Percentiles rank a stretch among this genome's conserved stretches.
Conservation (phyloP, 768 basidiomycete species). For the Kondoa subrosea region DNA sequence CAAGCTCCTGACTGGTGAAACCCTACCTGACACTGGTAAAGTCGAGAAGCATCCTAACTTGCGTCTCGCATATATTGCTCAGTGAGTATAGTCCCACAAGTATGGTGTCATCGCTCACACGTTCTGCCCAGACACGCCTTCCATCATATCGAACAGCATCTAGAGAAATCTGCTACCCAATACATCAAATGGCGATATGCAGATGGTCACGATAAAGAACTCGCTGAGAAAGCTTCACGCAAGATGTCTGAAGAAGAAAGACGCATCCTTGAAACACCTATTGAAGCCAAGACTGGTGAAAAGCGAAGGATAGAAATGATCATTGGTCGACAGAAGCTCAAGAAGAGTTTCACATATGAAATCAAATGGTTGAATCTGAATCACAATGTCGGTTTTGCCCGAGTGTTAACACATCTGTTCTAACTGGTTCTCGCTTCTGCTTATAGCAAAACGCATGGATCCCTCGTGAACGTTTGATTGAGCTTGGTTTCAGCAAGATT, state of each 20-base stretch:
- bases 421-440: constrained; percentile 41
- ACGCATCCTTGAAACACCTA: constrained; percentile 58
- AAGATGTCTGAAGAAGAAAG: constrained; percentile 77
- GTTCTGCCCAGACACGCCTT: constrained; percentile 50
- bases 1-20: constrained; percentile 87
- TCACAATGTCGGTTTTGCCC: constrained; percentile 26
- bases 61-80: constrained; percentile 90
- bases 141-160: constrained; percentile 78
- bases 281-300: constrained; percentile 78
- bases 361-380: constrained; percentile 35
- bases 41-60: constrained; percentile 89
- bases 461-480: constrained; percentile 64
- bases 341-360: constrained; percentile 88
- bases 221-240: constrained; percentile 78
- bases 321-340: constrained; percentile 77
- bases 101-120: not conserved
- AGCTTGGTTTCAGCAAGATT: constrained; percentile 73
- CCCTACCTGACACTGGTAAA: constrained; percentile 69
- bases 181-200: constrained; percentile 99
- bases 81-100: too few species aligned
- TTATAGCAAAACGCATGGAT: constrained; percentile 66
- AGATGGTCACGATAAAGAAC: constrained; percentile 90
- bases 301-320: constrained; percentile 66
- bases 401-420: not conserved
- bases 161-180: constrained; percentile 88